phyloP scores from a whole-genome alignment of 306 rosid genomes.

The Rosa multiflora region DNA sequence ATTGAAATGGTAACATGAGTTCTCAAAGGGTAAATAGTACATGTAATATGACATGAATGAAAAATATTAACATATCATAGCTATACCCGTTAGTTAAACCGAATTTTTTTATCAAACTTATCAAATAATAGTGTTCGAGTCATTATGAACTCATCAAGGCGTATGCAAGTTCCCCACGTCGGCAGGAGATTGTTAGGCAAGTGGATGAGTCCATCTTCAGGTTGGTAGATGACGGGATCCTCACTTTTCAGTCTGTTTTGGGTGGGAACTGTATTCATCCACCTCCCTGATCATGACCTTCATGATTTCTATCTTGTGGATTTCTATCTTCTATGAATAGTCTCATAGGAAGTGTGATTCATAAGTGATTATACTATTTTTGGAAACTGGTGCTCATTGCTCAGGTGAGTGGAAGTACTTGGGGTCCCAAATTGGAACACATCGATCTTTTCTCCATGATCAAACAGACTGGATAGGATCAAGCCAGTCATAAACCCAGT shows the following conservation, averaged over 20 bases:
- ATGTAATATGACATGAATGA: no score
- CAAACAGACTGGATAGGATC: not conserved
- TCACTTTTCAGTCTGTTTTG: not conserved
- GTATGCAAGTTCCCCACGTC: not conserved
- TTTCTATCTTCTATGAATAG: not conserved
- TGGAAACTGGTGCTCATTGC: not conserved
- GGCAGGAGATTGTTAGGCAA: not conserved
- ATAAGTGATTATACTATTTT: not conserved
- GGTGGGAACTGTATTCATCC: not conserved
- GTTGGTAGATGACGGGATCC: not conserved
- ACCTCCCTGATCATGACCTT: not conserved
- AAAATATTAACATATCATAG: no score
- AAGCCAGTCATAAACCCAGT: not conserved
- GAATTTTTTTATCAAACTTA: not conserved
- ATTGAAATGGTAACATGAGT: no score
- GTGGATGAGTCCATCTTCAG: not conserved
- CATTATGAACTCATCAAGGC: conserved; percentile 10
- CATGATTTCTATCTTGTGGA: no score
- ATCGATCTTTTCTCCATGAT: not conserved
- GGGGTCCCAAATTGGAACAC: not conserved
- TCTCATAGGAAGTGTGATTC: not conserved
- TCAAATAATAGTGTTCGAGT: not conserved
- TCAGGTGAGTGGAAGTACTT: not conserved
- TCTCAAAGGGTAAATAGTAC: no score
- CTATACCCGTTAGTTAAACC: not conserved